These are phyloP conservation scores for Kregervanrija pseudodelftensis DNA, from an alignment of 805 yeast species.

Conservation along the genomic window DNA sequence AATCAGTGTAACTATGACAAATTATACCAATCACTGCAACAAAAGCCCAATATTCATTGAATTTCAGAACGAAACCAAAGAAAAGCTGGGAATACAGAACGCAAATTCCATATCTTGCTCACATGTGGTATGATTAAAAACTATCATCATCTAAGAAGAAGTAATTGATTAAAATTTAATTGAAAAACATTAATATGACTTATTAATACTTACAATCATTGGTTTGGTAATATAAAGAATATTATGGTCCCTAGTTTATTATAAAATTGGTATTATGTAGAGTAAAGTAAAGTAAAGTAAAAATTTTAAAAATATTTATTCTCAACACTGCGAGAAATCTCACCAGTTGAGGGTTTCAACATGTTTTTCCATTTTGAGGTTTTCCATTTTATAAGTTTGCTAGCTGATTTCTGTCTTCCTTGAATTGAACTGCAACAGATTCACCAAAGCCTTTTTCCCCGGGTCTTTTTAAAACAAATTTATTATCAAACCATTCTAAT, in stretches of 20 bases:
- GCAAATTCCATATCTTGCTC: conserved; percentile 20
- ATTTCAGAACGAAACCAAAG: conserved; percentile 28
- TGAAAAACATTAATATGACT: conserved; percentile 4
- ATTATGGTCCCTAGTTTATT: neutral
- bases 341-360: no score
- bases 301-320: no score
- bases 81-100: conserved; percentile 8
- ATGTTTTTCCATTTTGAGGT: no score
- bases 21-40: conserved; percentile 57
- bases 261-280: no score
- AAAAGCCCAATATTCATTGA: conserved; percentile 39
- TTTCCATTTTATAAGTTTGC: conserved; percentile 4
- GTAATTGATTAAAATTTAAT: neutral
- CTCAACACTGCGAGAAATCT: no score
- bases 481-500: conserved; percentile 74
- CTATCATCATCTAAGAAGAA: conserved; percentile 22
- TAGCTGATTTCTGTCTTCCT: conserved; percentile 4
- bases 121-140: conserved; percentile 26
- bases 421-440: conserved; percentile 22
- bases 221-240: neutral
- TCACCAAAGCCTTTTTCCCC: conserved; percentile 68
- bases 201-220: conserved; percentile 1
- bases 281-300: no score
- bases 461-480: conserved; percentile 58
- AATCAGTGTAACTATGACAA: conserved; percentile 88